Conservation (phyloP, 2,329 filamentous ascomycete species). For the Nemania sp. region DNA sequence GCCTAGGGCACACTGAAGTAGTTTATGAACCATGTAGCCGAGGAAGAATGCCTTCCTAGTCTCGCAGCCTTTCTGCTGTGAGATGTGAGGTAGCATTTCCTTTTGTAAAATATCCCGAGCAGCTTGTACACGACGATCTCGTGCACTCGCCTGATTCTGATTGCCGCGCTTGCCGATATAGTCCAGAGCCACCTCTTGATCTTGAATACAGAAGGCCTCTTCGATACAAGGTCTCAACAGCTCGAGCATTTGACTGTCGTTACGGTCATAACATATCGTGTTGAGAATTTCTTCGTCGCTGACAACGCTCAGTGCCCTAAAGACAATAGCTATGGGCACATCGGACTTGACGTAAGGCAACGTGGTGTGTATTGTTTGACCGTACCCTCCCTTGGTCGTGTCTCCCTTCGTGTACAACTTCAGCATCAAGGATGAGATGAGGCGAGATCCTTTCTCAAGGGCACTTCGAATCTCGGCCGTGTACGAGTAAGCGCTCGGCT, state of each 20-base stretch:
- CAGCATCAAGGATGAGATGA: slow-evolving; percentile 90
- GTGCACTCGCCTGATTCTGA: slow-evolving; percentile 69
- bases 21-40: slow-evolving; percentile 97
- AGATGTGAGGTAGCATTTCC: slow-evolving; percentile 95
- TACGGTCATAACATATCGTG: slow-evolving; percentile 94
- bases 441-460: slow-evolving; percentile 90
- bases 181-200: slow-evolving; percentile 90
- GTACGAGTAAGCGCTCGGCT: slow-evolving; percentile 89
- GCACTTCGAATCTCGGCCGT: slow-evolving; percentile 96
- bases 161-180: slow-evolving; percentile 93
- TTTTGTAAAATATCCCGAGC: slow-evolving; percentile 96
- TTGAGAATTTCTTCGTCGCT: slow-evolving; percentile 98
- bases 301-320: slow-evolving; percentile 92
- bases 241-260: slow-evolving; percentile 95
- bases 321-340: slow-evolving; percentile 92
- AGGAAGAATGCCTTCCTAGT: slow-evolving; percentile 97
- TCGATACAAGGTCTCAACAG: slow-evolving; percentile 97
- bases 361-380: slow-evolving; percentile 86
- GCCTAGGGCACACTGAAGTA: slow-evolving; percentile 90
- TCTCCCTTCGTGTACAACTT: slow-evolving; percentile 90
- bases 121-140: slow-evolving; percentile 88
- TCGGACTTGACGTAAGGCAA: slow-evolving; percentile 94
- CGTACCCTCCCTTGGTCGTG: slow-evolving; percentile 75
- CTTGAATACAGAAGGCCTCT: slow-evolving; percentile 94
- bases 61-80: slow-evolving; percentile 90